Conservation (phyloP, 2,329 filamentous ascomycete species). For the Venturia nashicola region DNA sequence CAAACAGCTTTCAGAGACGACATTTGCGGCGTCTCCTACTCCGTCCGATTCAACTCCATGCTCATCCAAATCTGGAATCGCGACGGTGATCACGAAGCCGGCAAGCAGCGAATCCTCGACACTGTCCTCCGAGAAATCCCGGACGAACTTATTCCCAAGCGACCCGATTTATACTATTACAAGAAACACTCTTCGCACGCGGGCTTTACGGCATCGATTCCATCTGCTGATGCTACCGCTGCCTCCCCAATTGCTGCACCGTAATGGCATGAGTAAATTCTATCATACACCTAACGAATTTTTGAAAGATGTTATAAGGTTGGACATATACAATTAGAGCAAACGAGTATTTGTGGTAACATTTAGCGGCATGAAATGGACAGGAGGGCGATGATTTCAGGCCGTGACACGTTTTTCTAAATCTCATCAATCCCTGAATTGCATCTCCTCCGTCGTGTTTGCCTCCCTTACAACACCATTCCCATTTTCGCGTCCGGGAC, state of each 20-base stretch:
- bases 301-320: neutral
- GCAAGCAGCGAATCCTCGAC: slow-evolving; percentile 60
- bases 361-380: neutral
- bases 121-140: slow-evolving; percentile 64
- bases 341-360: neutral
- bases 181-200: slow-evolving; percentile 84
- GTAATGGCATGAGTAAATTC: neutral
- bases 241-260: neutral
- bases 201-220: slow-evolving; percentile 41
- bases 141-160: slow-evolving; percentile 58
- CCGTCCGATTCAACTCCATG: slow-evolving; percentile 78
- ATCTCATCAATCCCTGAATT: too few relatives aligned
- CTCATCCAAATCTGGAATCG: slow-evolving; percentile 92
- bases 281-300: neutral
- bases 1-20: slow-evolving; percentile 51
- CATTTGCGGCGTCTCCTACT: slow-evolving; percentile 77
- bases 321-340: neutral
- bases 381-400: neutral
- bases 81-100: slow-evolving; percentile 66
- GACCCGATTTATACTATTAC: slow-evolving; percentile 57
- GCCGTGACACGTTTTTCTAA: neutral
- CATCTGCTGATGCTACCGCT: neutral
- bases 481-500: too few relatives aligned
- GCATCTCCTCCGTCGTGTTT: too few relatives aligned
- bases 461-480: too few relatives aligned